A percentile compares a stretch with the other conserved stretches of the same genome.
These are phyloP conservation scores for Ophiostoma sp. DNA, from an alignment of 2,329 filamentous ascomycete species.

Conservation along the genomic window DNA sequence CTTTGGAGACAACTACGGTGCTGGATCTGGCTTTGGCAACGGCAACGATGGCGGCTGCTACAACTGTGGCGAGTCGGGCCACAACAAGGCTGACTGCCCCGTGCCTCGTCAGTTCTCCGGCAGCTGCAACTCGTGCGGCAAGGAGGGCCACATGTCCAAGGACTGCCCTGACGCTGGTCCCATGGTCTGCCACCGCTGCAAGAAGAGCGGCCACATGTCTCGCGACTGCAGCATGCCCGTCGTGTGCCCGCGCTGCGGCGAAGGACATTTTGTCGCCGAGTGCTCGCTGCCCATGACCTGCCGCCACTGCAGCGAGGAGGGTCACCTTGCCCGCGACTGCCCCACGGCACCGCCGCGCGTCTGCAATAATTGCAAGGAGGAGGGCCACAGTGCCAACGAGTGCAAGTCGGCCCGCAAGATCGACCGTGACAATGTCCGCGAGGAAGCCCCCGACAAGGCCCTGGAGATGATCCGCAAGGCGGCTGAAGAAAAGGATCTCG, in stretches of 20 bases:
- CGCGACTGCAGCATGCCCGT: slow-evolving; percentile 55
- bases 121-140: slow-evolving; percentile 39
- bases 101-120: slow-evolving; percentile 44
- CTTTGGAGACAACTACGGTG: slow-evolving; percentile 18
- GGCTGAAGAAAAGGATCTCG: slow-evolving; percentile 51
- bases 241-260: slow-evolving; percentile 43
- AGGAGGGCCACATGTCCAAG: slow-evolving; percentile 49
- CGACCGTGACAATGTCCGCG: slow-evolving; percentile 47
- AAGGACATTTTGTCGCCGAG: slow-evolving; percentile 48
- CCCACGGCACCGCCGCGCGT: slow-evolving; percentile 48
- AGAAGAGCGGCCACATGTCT: slow-evolving; percentile 48
- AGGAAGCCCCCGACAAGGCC: slow-evolving; percentile 49
- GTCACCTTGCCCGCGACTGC: slow-evolving; percentile 51
- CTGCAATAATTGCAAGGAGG: slow-evolving; percentile 58
- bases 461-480: slow-evolving; percentile 54
- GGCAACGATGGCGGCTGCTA: slow-evolving; percentile 41
- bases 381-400: slow-evolving; percentile 51
- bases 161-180: slow-evolving; percentile 43
- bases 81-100: slow-evolving; percentile 58
- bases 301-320: slow-evolving; percentile 42
- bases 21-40: background rate
- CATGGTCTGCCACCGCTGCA: slow-evolving; percentile 35
- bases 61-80: slow-evolving; percentile 54
- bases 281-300: slow-evolving; percentile 41
- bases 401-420: slow-evolving; percentile 59